Conservation (phyloP, 768 basidiomycete species). For the Asterophora lycoperdoides region DNA sequence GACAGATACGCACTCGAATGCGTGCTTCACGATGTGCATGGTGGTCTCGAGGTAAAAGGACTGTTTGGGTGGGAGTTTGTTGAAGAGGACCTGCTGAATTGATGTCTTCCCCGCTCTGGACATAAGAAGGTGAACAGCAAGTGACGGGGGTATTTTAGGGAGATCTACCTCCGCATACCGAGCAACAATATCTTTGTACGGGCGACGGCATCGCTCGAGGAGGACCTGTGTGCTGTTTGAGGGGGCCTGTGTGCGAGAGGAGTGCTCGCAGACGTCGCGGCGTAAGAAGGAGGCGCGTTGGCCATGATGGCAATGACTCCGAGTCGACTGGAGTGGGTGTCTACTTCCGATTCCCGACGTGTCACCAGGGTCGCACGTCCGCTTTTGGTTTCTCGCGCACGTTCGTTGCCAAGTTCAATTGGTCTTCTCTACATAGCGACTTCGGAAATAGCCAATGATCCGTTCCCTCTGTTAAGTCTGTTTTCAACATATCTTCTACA, state of each 20-base stretch:
- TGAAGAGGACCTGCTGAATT: constrained; percentile 89
- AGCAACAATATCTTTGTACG: constrained; percentile 71
- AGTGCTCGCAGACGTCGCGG: constrained; percentile 27
- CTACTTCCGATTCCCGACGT: constrained; percentile 10
- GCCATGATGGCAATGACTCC: constrained; percentile 15
- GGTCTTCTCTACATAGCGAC: no score
- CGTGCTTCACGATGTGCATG: constrained; percentile 66
- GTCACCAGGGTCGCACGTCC: background rate
- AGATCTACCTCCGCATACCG: constrained; percentile 58
- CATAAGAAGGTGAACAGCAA: constrained; percentile 2
- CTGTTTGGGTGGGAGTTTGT: constrained; percentile 75
- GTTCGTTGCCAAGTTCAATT: no score
- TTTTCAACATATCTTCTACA: no score
- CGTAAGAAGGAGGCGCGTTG: constrained; percentile 26
- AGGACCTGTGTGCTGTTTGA: constrained; percentile 26
- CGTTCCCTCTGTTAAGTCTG: background rate
- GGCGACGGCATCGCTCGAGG: constrained; percentile 23
- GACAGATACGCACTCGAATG: constrained; percentile 64
- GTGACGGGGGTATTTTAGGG: background rate
- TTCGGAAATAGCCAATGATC: background rate
- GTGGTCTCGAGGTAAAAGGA: constrained; percentile 90
- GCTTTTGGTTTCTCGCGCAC: constrained; percentile 20
- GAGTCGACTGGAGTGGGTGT: constrained; percentile 9
- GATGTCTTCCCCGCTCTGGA: constrained; percentile 88
- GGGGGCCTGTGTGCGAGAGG: constrained; percentile 22